Evolutionary conservation across 768 basidiomycete species (phyloP), one percentile per base, ranked within the genome.

Genomic region (Mycena vulgaris): DNA sequence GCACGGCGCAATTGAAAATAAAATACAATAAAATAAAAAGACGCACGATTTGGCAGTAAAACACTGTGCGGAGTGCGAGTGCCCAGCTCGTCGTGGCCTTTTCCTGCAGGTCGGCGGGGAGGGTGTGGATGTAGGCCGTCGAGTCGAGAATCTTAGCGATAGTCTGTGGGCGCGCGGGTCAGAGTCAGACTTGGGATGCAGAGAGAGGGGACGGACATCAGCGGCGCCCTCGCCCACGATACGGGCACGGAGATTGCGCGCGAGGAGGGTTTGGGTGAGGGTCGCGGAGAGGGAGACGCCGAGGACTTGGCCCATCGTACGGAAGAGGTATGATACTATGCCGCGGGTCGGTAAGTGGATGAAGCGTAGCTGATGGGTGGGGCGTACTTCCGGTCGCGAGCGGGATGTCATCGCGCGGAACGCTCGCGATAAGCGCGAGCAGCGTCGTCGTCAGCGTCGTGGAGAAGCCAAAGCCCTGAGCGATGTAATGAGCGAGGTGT

Each of bases 271-370:
- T 77, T 94, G 93, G 30, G 92, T 80, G 27, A 94, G 75, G 0
- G 91, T 87, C 17, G 90, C 89, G 63, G 85, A 87, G 35, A 92
- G 78, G 59, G 89, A 88, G 37, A 94, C 93, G 35, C 93, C 93
- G 57, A 93, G 84, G 40, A 94, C 93, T 78, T 94, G 93, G 0
- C 92, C 92, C 14, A 89, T 88, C 3, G 91, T 92, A 47, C 92
- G 83, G 83, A 92, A 92, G 33, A 93, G 83, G 77, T 93, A 93
- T 10, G 89, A 89, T 75, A 92, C 91, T 92, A 74, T 10, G 19
- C 10, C 9, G 30, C 39, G 33, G 1, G 37, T 31, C 23, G 1
- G 37, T 31, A 16, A 37, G 33, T 11, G 23, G 17, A n/a, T 33
- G 37, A n/a, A n/a, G n/a, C 40, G 6, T 17, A 13, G 48, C 1